Base-by-base conservation (phyloP, 2,329 filamentous ascomycete species). In the Sporothrix euskadiensis region DNA sequence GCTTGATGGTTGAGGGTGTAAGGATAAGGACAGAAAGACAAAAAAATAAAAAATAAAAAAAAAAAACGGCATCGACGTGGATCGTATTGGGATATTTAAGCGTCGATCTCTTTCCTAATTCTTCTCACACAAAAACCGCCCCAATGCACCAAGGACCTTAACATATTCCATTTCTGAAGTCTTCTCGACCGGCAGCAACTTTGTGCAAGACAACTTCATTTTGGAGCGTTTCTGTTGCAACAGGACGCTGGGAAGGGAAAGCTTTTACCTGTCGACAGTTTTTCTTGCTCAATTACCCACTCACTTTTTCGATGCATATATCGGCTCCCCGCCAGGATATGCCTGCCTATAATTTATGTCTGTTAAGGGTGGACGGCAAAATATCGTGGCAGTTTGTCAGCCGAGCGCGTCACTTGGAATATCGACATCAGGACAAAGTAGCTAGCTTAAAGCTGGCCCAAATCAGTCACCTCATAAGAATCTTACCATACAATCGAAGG, bases 301-400 rank as follows among this genome's bases (percentile, higher is more conserved):
- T 35, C 63, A 49, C 65, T 52, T 52, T 52, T n/a, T 1, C 32
- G 32, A 57, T 61, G 35, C 22, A 32, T 61, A 61, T 52, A 57
- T 39, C 16, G 61, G 30, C 30, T 61, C 39, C 10, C 39, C 56
- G 26, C 26, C 35, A 16, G n/a, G 19, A 35, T 6, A 63, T 61
- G 56, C 69, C 56, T 59, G 54, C 39, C 69, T 41, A 59, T 71
- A 59, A n/a, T 7, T 26, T 32, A 19, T 16, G 16, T 47, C 19
- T 47, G 35, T 47, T 66, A 30, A 66, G 47, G 39, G 39, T 47
- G 39, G 61, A 7, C 12, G 47, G 39, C 22, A 66, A 66, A 26
- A 66, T 47, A 44, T 66, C 61, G 39, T 65, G 61, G 61, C 61
- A 65, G 35, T 47, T 65, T 63, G 57, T 61, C 32, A 61, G 57